Percentiles rank a stretch among this genome's conserved stretches.
These are phyloP conservation scores for Botrytis cinerea DNA, from an alignment of 2,329 filamentous ascomycete genomes.

Conservation along the genomic window DNA sequence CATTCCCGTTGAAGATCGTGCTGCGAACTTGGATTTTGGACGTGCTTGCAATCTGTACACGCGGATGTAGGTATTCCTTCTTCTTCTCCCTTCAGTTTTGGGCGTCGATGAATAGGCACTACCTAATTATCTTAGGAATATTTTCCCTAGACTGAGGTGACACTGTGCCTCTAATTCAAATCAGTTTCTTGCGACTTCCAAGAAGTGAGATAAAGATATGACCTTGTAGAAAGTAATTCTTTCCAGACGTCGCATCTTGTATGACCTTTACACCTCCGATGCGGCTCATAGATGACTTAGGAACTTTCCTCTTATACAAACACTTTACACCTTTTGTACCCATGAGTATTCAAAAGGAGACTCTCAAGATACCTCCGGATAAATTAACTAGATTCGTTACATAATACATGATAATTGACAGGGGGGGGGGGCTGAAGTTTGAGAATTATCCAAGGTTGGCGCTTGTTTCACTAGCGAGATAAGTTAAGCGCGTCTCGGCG, in stretches of 20 bases:
- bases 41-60: background rate
- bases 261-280: background rate
- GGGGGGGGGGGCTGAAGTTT: background rate
- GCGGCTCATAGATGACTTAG: background rate
- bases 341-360: too few relatives aligned
- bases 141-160: background rate
- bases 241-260: background rate
- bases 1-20: background rate
- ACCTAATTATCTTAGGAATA: background rate
- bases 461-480: slow-evolving; percentile 2
- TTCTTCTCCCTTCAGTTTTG: background rate
- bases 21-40: background rate
- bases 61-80: too few relatives aligned
- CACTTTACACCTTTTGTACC: background rate
- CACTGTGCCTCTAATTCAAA: background rate
- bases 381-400: background rate
- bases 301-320: background rate
- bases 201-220: background rate
- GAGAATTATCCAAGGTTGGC: background rate
- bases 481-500: slow-evolving; percentile 8
- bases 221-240: background rate
- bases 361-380: background rate
- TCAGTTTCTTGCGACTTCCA: background rate
- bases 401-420: background rate
- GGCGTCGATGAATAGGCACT: background rate